Percentiles rank a stretch among this genome's conserved stretches.
These are phyloP conservation scores for Forsythia viridissima DNA, from an alignment of 257 asterid species.

Conservation along the genomic window DNA sequence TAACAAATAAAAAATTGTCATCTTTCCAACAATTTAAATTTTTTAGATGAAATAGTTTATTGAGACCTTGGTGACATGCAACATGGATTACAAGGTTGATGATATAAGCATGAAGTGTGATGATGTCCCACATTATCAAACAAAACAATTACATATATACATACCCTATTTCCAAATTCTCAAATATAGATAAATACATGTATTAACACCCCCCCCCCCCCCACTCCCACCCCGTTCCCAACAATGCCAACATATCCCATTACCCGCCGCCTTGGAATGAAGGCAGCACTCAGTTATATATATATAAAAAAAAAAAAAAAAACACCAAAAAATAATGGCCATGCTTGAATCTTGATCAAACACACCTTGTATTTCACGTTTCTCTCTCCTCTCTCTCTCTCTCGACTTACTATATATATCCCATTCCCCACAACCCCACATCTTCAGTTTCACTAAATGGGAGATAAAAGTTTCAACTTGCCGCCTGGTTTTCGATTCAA, in stretches of 20 bases:
- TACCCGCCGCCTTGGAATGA: constrained; percentile 49
- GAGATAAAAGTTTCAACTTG: constrained; percentile 60
- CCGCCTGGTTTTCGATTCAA: constrained; percentile 93
- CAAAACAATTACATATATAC: not conserved
- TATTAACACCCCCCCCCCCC: not conserved
- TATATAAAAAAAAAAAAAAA: too few relatives aligned
- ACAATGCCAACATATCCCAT: constrained; percentile 22
- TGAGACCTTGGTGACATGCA: constrained; percentile 4
- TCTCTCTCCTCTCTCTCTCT: not conserved
- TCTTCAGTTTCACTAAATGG: constrained; percentile 37
- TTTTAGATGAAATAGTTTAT: too few relatives aligned
- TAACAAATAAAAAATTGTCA: too few relatives aligned
- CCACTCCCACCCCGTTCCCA: constrained; percentile 10
- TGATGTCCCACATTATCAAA: constrained; percentile 27
- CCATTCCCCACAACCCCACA: not conserved
- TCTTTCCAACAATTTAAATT: too few relatives aligned
- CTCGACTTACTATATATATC: not conserved
- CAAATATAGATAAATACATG: not conserved
- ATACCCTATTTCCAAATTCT: not conserved
- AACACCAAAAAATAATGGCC: not conserved
- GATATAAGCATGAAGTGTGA: constrained; percentile 54
- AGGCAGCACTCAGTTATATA: constrained; percentile 17
- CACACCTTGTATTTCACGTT: not conserved
- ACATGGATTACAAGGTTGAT: constrained; percentile 38
- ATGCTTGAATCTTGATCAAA: constrained; percentile 28